Evolutionary conservation across 257 asterid species (phyloP), one percentile per base, ranked within the genome.

Genomic region (Voacanga thouarsii): DNA sequence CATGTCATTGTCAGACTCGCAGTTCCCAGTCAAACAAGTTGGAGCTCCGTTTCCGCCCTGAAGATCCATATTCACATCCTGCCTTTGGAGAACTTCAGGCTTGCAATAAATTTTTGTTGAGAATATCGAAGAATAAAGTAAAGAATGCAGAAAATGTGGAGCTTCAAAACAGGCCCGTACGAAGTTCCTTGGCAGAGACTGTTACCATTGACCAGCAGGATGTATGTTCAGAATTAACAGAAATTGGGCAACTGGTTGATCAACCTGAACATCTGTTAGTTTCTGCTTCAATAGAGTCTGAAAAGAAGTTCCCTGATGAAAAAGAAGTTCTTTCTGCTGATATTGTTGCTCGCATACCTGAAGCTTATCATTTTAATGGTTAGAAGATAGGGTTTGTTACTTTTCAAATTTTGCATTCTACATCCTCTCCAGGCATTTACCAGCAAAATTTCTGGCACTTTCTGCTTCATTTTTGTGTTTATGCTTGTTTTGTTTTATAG

Each of bases 61-160:
- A 93, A 87, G 99, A 95, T 87, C 98, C 98, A 23, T 93, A 89
- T 83, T 91, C 97, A 68, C 97, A 95, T 84, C 98, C 98, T 30
- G 90, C 89, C 47, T 87, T 89, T 50, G 99, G 97, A 75, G 90
- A 89, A 77, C 96, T 84, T 71, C 85, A 75, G 72, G 80, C 86
- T 30, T 87, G 96, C 86, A 89, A 81, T 79, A 86, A 84, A 71
- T 91, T 86, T 83, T 80, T 95, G 72, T 79, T 93, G 84, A 93
- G 86, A 85, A 83, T 95, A 76, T 83, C 94, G 74, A 93, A 82
- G 82, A 87, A 69, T 83, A 91, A 82, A 83, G 75, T 80, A 19
- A 82, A 82, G 76, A 80, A 82, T 75, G 64, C n/a, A 45, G 68
- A 77, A 50, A 82, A 76, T 82, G 67, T 71, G 33, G 82, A 74